Percentiles rank a stretch among this genome's conserved stretches.
These are phyloP conservation scores for Coemansia sp. DNA, from an alignment of 192 early-diverging fungal species.

Conservation along the genomic window DNA sequence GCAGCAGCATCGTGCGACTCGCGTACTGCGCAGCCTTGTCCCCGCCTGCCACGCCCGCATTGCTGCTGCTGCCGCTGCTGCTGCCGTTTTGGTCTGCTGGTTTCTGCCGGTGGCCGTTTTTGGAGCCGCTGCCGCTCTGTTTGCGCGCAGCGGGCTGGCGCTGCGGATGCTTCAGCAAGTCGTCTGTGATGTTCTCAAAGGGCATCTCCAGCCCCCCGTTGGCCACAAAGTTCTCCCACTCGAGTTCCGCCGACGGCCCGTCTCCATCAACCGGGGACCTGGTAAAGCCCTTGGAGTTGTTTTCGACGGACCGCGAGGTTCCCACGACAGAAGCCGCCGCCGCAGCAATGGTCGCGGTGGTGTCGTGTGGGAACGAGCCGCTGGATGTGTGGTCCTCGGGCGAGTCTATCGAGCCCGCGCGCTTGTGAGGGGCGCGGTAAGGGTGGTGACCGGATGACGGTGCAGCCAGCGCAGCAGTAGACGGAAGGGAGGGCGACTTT, in stretches of 20 bases:
- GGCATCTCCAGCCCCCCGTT: conserved; percentile 53
- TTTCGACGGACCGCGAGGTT: no score
- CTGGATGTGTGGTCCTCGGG: not conserved
- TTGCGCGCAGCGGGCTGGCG: not conserved
- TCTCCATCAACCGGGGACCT: conserved; percentile 6
- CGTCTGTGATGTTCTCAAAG: conserved; percentile 48
- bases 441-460: conserved; percentile 10
- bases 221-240: conserved; percentile 57
- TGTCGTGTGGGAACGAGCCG: conserved; percentile 8
- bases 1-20: conserved; percentile 12
- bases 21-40: not conserved
- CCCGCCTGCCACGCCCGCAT: not conserved
- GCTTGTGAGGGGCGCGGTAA: conserved; percentile 47
- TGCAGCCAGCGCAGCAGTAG: not conserved
- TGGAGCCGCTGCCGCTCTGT: not conserved
- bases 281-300: not conserved
- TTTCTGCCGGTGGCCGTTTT: not conserved
- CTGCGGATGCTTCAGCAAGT: conserved; percentile 33
- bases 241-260: conserved; percentile 27
- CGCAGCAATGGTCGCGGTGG: not conserved
- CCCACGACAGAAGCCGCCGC: no score
- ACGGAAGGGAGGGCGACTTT: conserved; percentile 22
- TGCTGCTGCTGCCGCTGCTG: not conserved
- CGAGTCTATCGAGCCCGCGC: conserved; percentile 35
- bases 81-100: not conserved